Conservation (phyloP, 139 green algal species). For the Chlorella sp. region DNA sequence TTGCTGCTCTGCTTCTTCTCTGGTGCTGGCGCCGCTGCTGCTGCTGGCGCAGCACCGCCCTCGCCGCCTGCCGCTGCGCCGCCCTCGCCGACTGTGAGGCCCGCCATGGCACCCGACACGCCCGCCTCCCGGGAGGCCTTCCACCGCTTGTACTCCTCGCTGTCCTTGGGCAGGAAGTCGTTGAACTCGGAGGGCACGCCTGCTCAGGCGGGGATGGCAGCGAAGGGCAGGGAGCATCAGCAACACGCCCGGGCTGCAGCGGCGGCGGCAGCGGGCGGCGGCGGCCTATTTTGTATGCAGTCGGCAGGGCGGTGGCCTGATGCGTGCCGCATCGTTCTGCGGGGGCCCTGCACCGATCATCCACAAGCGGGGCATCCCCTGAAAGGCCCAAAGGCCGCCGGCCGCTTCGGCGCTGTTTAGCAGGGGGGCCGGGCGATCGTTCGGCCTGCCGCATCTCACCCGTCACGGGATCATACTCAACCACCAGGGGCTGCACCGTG, state of each 20-base stretch:
- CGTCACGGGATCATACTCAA: conserved; percentile 88
- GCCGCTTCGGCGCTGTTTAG: too few relatives aligned
- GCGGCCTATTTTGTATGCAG: neutral
- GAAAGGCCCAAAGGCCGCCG: too few relatives aligned
- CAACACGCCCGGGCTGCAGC: neutral
- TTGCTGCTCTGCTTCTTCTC: conserved; percentile 77
- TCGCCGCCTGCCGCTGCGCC: neutral
- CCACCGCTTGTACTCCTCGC: conserved; percentile 88
- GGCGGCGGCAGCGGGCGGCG: neutral
- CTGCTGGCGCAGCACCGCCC: neutral
- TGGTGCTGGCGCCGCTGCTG: conserved; percentile 8
- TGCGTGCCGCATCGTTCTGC: neutral
- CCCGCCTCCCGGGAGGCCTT: conserved; percentile 75
- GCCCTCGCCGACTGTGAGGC: conserved; percentile 72
- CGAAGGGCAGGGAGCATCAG: neutral
- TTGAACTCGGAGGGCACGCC: conserved; percentile 85
- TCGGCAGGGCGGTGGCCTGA: neutral
- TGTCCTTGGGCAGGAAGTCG: conserved; percentile 87
- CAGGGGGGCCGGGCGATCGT: too few relatives aligned
- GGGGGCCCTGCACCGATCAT: neutral
- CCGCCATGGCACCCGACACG: conserved; percentile 52
- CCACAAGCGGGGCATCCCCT: too few relatives aligned
- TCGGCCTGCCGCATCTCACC: conserved; percentile 40
- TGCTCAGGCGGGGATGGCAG: neutral
- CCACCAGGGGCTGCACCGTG: conserved; percentile 56